A percentile compares a stretch with the other conserved stretches of the same genome.
Conservation (phyloP, 2,329 filamentous ascomycete species). For the Alternaria sp. region DNA sequence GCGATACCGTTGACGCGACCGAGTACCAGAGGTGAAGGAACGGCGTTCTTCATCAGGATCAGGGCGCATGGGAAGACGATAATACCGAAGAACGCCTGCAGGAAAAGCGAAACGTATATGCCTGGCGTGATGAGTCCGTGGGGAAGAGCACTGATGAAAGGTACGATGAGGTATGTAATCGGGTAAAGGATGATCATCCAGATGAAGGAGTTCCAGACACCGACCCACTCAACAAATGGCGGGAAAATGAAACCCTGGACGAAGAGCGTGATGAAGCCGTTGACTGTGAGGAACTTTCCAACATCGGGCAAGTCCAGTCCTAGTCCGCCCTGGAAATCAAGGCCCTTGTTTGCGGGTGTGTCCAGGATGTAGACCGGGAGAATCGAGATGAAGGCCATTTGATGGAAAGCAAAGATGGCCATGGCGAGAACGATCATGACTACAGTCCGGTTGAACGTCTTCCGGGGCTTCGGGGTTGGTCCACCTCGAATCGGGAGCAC, state of each 20-base stretch:
- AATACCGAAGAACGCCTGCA: conserved; percentile 72
- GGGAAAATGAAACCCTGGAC: conserved; percentile 78
- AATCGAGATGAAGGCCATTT: conserved; percentile 89
- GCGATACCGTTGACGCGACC: conserved; percentile 76
- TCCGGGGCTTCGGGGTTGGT: conserved; percentile 20
- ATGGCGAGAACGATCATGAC: conserved; percentile 80
- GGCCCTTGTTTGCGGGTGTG: conserved; percentile 50
- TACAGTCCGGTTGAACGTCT: conserved; percentile 68
- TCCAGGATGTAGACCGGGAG: conserved; percentile 93
- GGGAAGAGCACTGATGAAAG: conserved; percentile 68
- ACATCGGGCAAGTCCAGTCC: conserved; percentile 70
- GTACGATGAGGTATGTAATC: conserved; percentile 70
- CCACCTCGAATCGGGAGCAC: conserved; percentile 28
- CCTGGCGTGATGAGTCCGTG: conserved; percentile 60
- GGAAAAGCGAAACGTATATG: conserved; percentile 67
- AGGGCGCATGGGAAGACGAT: conserved; percentile 71
- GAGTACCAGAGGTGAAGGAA: conserved; percentile 66
- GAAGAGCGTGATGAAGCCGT: conserved; percentile 73
- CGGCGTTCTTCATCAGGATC: conserved; percentile 78
- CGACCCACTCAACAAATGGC: conserved; percentile 66
- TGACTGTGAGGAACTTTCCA: conserved; percentile 70
- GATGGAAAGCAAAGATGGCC: conserved; percentile 87
- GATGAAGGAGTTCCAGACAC: conserved; percentile 72
- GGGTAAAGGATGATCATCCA: conserved; percentile 71
- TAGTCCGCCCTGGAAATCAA: conserved; percentile 64